Conservation (phyloP, 2,329 filamentous ascomycete species). For the Pezicula carpinea region DNA sequence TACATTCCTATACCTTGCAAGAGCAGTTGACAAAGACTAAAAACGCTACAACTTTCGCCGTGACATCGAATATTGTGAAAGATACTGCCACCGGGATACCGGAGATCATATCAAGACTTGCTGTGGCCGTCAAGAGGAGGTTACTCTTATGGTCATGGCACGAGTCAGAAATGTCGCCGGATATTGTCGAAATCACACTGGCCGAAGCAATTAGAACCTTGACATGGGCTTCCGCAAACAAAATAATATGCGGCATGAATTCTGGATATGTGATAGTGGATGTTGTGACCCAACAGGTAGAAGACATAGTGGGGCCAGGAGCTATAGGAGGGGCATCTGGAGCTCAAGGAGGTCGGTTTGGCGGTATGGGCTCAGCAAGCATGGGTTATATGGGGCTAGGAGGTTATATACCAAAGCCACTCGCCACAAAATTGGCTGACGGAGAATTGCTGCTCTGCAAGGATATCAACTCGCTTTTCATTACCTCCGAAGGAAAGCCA, state of each 20-base stretch:
- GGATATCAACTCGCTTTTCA: constrained; percentile 92
- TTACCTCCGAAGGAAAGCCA: constrained; percentile 76
- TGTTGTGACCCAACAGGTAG: constrained; percentile 66
- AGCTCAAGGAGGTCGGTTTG: constrained; percentile 58
- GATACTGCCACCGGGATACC: constrained; percentile 83
- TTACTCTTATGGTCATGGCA: constrained; percentile 93
- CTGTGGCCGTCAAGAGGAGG: constrained; percentile 88
- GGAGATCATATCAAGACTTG: constrained; percentile 85
- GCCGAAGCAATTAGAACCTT: constrained; percentile 81
- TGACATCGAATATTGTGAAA: constrained; percentile 93
- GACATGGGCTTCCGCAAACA: constrained; percentile 86
- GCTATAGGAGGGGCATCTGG: constrained; percentile 61
- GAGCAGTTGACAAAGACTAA: constrained; percentile 78
- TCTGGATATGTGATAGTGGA: constrained; percentile 88
- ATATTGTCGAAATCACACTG: constrained; percentile 72
- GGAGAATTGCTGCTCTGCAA: constrained; percentile 92
- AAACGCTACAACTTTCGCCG: constrained; percentile 84
- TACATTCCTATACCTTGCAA: constrained; percentile 76
- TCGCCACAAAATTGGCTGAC: constrained; percentile 77
- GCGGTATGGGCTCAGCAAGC: constrained; percentile 74
- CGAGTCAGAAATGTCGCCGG: constrained; percentile 77
- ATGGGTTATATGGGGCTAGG: constrained; percentile 98
- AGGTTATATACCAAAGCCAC: constrained; percentile 83
- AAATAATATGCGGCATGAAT: constrained; percentile 84
- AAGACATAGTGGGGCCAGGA: constrained; percentile 75